Evolutionary conservation across 345 rosid genomes (phyloP), one percentile per base, ranked within the genome.

Genomic region (Linum usitatissimum): DNA sequence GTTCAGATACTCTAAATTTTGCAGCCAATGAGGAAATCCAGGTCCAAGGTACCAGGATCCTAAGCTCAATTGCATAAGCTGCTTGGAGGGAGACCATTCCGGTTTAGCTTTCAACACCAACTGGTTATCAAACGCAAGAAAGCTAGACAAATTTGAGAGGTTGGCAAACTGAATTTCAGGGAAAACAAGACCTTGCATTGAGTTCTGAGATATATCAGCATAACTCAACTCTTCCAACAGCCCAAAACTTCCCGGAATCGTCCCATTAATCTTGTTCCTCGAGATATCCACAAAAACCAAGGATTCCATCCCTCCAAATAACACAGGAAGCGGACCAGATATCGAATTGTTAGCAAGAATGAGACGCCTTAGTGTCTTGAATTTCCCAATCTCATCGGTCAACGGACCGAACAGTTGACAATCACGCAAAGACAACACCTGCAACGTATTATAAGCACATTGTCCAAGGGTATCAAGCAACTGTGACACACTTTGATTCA

Each of bases 181-280:
- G 4, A 45, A 15, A 10, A 45, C 51, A 45, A 45, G 17, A 45
- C 51, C 51, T 3, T 45, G 13, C 51, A 45, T 45, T 45, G 51
- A 10, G 15, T 45, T 45, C 51, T 45, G 51, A 45, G 51, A 45
- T 10, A 45, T 45, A 45, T 45, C 51, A 10, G 17, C 51, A 45
- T 7, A 45, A 0, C 13, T 15, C 51, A 45, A 45, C 51, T 15
- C 51, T 45, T 9, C 17, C 51, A 45, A 15, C 4, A 15, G 0
- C 51, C 51, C 51, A 45, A 45, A 45, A 45, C 14, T 45, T 10
- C 2, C 17, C 10, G 51, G 51, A 45, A 45, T 10, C 15, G 4
- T 45, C 51, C 77, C 76, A 21, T 21, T 63, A 10, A 45, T 45
- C 51, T 45, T 45, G 51, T 45, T 45, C 4, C 51, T 9, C 10